Conservation (phyloP, 495 filamentous ascomycete genomes). For the Penicillium steckii region DNA sequence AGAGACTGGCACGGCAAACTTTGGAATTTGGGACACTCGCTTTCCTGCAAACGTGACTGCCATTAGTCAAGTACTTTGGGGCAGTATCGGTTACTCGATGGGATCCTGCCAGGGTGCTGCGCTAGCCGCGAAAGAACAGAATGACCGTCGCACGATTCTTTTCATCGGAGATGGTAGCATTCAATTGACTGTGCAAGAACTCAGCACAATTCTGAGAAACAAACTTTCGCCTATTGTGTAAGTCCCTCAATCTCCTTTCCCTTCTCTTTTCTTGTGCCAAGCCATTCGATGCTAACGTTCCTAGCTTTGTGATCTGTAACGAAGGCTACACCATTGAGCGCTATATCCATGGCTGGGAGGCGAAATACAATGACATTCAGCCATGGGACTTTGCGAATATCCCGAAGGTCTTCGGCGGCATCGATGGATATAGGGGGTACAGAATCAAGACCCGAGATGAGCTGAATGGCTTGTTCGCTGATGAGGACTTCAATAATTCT, state of each 20-base stretch:
- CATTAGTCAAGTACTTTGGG: conserved; percentile 85
- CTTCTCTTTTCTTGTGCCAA: too few relatives aligned
- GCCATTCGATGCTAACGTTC: background rate
- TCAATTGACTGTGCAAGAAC: conserved; percentile 80
- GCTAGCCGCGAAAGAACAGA: conserved; percentile 65
- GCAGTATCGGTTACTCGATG: conserved; percentile 81
- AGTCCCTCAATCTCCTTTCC: too few relatives aligned
- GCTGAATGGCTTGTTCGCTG: conserved; percentile 63
- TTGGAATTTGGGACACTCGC: conserved; percentile 85
- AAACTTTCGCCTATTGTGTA: conserved; percentile 77
- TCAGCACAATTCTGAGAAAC: conserved; percentile 82
- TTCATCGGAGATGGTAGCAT: conserved; percentile 88
- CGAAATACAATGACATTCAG: conserved; percentile 75
- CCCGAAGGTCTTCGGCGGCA: conserved; percentile 65
- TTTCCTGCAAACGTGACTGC: conserved; percentile 75
- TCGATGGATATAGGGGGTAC: conserved; percentile 60
- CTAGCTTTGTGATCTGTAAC: conserved; percentile 60
- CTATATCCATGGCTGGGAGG: conserved; percentile 63
- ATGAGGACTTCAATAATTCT: conserved; percentile 59
- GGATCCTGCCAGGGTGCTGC: conserved; percentile 77
- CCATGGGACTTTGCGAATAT: conserved; percentile 71
- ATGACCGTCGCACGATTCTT: conserved; percentile 65
- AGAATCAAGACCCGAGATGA: conserved; percentile 70
- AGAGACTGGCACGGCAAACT: conserved; percentile 87
- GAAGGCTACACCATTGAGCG: conserved; percentile 59